phyloP scores from a whole-genome alignment of 2,329 filamentous ascomycete species.

The Ascochyta fabae region DNA sequence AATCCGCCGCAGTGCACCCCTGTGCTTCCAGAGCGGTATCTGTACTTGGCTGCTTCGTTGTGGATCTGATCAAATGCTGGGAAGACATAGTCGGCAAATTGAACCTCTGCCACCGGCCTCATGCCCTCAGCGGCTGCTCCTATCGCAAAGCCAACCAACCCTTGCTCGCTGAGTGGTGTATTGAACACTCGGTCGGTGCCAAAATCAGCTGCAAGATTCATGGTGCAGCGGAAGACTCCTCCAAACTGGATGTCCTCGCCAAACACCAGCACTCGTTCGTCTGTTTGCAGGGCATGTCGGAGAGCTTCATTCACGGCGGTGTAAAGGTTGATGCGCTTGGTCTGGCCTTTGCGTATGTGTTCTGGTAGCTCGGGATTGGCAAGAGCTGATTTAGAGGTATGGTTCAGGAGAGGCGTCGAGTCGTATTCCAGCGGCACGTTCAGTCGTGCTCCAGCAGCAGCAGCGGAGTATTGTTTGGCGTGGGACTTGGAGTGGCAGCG shows the following conservation, averaged over 20 bases:
- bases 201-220: slow-evolving; percentile 87
- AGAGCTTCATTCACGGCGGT: slow-evolving; percentile 93
- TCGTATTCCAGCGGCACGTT: slow-evolving; percentile 90
- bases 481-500: slow-evolving; percentile 30
- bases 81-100: slow-evolving; percentile 94
- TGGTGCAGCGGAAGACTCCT: slow-evolving; percentile 93
- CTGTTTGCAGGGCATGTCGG: slow-evolving; percentile 78
- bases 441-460: slow-evolving; percentile 63
- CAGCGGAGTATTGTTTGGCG: slow-evolving; percentile 55
- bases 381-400: slow-evolving; percentile 76
- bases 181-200: slow-evolving; percentile 93
- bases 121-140: slow-evolving; percentile 89
- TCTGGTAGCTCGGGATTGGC: slow-evolving; percentile 73
- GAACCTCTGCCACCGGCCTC: slow-evolving; percentile 91
- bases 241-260: slow-evolving; percentile 98
- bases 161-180: slow-evolving; percentile 91
- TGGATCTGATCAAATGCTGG: slow-evolving; percentile 94
- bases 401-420: slow-evolving; percentile 79
- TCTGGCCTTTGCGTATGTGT: slow-evolving; percentile 69
- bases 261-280: slow-evolving; percentile 88
- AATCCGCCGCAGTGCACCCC: slow-evolving; percentile 69
- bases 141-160: slow-evolving; percentile 91
- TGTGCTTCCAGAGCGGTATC: slow-evolving; percentile 73
- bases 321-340: slow-evolving; percentile 90
- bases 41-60: slow-evolving; percentile 88